phyloP scores from a whole-genome alignment of 805 yeast species.

The Sporopachydermia quercuum region DNA sequence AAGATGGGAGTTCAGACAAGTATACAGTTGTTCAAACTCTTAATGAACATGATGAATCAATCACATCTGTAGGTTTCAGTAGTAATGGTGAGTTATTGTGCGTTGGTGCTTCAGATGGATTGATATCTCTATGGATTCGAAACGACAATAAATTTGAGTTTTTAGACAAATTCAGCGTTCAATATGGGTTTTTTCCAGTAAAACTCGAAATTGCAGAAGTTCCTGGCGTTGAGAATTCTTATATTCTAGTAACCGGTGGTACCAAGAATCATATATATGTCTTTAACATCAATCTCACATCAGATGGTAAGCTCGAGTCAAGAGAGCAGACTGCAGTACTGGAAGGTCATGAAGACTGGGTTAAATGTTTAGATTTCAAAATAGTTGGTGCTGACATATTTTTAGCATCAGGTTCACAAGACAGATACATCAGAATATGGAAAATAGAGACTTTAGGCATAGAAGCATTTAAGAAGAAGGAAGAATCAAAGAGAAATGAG shows the following conservation, averaged over 20 bases:
- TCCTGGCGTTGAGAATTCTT: slow-evolving; percentile 15
- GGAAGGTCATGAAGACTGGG: slow-evolving; percentile 96
- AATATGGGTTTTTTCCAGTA: slow-evolving; percentile 36
- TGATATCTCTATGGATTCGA: slow-evolving; percentile 34
- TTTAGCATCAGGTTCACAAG: slow-evolving; percentile 87
- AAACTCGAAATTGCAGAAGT: slow-evolving; percentile 22
- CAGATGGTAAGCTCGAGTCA: slow-evolving; percentile 7
- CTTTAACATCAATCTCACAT: slow-evolving; percentile 26
- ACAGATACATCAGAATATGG: slow-evolving; percentile 86
- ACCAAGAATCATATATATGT: slow-evolving; percentile 41
- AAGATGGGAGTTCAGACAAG: slow-evolving; percentile 4
- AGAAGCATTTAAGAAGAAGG: slow-evolving; percentile 43
- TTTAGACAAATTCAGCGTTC: slow-evolving; percentile 21
- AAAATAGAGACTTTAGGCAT: slow-evolving; percentile 29
- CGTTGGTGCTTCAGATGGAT: slow-evolving; percentile 54
- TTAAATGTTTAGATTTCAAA: slow-evolving; percentile 54
- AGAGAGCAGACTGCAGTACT: slow-evolving; percentile 35
- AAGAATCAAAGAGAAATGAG: slow-evolving; percentile 27
- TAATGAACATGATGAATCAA: slow-evolving; percentile 31
- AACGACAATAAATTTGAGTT: slow-evolving; percentile 12
- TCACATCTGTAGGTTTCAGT: slow-evolving; percentile 36
- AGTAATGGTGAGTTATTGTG: slow-evolving; percentile 25
- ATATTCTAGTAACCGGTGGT: slow-evolving; percentile 58
- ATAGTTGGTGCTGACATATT: slow-evolving; percentile 36
- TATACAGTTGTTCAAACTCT: slow-evolving; percentile 18